phyloP scores from a whole-genome alignment of 352 stramenopile genomes.

The Phytophthora crassamura region DNA sequence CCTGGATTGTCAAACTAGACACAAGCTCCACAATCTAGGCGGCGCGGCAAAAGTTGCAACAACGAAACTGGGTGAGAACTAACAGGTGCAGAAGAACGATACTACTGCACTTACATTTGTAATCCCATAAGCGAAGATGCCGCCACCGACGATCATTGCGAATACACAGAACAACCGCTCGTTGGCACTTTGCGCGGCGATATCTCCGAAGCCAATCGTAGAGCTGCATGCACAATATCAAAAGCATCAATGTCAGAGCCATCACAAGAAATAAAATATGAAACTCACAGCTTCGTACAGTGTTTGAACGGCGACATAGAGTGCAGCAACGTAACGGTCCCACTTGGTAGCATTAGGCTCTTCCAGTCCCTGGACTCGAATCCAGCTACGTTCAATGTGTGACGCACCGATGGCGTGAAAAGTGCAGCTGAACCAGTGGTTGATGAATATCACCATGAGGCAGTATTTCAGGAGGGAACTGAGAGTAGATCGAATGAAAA shows the following conservation, averaged over 20 bases:
- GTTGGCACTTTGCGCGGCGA: conserved; percentile 51
- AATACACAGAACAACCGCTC: conserved; percentile 78
- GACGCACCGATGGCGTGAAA: conserved; percentile 60
- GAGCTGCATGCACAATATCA: conserved; percentile 34
- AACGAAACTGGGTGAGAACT: not conserved
- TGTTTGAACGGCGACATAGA: conserved; percentile 80
- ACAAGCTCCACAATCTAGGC: conserved; percentile 73
- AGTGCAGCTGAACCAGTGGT: conserved; percentile 76
- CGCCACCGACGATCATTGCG: conserved; percentile 72
- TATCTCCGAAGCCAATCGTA: conserved; percentile 66
- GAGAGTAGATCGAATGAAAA: conserved; percentile 79
- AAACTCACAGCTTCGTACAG: conserved; percentile 44
- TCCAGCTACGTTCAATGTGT: conserved; percentile 50
- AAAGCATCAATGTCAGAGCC: not conserved
- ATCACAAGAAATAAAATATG: not conserved
- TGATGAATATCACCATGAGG: conserved; percentile 73
- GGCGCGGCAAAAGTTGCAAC: not conserved
- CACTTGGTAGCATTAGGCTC: conserved; percentile 42
- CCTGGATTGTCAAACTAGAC: conserved; percentile 69
- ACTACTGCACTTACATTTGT: conserved; percentile 59
- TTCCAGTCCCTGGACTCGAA: conserved; percentile 46
- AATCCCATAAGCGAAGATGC: conserved; percentile 83
- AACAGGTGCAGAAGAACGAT: not conserved
- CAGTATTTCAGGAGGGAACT: conserved; percentile 71
- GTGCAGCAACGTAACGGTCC: conserved; percentile 69